A percentile compares a stretch with the other conserved stretches of the same genome.
These are phyloP conservation scores for Scopulariopsis brevicaulis DNA, from an alignment of 2,329 filamentous ascomycete species.

Conservation along the genomic window DNA sequence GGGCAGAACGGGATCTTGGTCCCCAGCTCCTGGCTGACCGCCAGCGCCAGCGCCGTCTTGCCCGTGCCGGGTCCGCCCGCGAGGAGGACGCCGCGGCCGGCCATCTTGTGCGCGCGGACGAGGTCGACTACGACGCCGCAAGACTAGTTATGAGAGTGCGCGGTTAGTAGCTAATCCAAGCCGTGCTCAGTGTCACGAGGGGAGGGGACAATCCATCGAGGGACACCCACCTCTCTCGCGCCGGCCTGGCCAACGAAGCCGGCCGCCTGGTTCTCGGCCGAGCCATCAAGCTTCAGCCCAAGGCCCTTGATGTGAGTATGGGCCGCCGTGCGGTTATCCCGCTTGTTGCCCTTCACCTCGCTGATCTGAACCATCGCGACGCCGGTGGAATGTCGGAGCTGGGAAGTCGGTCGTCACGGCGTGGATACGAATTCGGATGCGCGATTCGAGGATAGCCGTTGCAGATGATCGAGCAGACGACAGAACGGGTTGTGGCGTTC, in stretches of 20 bases:
- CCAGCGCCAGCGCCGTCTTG: conserved; percentile 91
- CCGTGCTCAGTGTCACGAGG: background rate
- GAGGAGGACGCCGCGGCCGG: conserved; percentile 82
- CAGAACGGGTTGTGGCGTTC: background rate
- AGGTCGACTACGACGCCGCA: conserved; percentile 93
- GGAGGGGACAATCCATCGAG: background rate
- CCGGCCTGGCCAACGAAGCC: conserved; percentile 85
- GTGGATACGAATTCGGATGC: background rate
- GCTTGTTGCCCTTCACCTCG: conserved; percentile 87
- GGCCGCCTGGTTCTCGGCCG: conserved; percentile 64
- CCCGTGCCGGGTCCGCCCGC: conserved; percentile 93
- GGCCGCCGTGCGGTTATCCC: conserved; percentile 90
- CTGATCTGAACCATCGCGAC: conserved; percentile 71
- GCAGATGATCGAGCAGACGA: background rate
- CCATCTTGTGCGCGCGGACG: conserved; percentile 95
- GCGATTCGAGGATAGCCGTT: background rate
- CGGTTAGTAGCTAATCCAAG: background rate
- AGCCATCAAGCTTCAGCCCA: conserved; percentile 75
- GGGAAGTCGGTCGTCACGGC: background rate
- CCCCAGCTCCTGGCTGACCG: conserved; percentile 91
- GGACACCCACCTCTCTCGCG: conserved; percentile 65
- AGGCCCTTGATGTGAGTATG: conserved; percentile 98
- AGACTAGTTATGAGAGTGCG: conserved; percentile 43
- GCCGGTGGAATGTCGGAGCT: background rate
- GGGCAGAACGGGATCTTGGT: conserved; percentile 98